Evolutionary conservation across 768 basidiomycete genomes (phyloP).

Genomic region (Lanmaoa pseudosensibilis): DNA sequence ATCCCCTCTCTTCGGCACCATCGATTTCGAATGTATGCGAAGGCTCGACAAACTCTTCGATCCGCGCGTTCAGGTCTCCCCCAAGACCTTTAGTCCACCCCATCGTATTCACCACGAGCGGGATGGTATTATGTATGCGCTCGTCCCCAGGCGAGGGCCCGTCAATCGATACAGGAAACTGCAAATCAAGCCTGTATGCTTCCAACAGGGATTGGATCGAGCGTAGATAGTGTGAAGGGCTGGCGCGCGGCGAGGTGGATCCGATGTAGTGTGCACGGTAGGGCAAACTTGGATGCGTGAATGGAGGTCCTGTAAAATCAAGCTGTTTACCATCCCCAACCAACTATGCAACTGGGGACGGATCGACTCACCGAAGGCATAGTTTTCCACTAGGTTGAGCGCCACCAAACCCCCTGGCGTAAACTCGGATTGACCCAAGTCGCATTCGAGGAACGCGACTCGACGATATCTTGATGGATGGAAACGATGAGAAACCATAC

Average conservation of each 20-base stretch:
- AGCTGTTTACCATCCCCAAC: neutral
- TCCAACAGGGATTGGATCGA: constrained; percentile 67
- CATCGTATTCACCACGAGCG: constrained; percentile 93
- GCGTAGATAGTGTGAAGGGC: constrained; percentile 73
- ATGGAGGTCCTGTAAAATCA: constrained; percentile 68
- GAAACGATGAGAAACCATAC: neutral
- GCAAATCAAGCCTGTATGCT: constrained; percentile 67
- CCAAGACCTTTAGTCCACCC: constrained; percentile 97
- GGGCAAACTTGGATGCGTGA: constrained; percentile 78
- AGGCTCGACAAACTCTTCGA: constrained; percentile 69
- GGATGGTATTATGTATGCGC: constrained; percentile 59
- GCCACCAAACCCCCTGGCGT: constrained; percentile 84
- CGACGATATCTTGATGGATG: constrained; percentile 53
- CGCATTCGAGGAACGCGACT: constrained; percentile 93
- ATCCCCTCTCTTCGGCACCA: constrained; percentile 22
- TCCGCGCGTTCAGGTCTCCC: constrained; percentile 67
- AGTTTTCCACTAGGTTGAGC: constrained; percentile 65
- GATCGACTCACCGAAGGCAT: constrained; percentile 61
- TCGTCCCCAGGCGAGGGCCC: constrained; percentile 31
- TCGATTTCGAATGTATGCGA: constrained; percentile 29
- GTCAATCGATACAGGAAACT: constrained; percentile 39
- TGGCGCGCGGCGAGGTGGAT: constrained; percentile 69
- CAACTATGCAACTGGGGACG: neutral
- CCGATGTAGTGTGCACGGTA: constrained; percentile 81
- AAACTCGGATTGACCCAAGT: constrained; percentile 93